These are phyloP conservation scores for Drechslerella dactyloides DNA, from an alignment of 2,329 filamentous ascomycete genomes.

Conservation along the genomic window DNA sequence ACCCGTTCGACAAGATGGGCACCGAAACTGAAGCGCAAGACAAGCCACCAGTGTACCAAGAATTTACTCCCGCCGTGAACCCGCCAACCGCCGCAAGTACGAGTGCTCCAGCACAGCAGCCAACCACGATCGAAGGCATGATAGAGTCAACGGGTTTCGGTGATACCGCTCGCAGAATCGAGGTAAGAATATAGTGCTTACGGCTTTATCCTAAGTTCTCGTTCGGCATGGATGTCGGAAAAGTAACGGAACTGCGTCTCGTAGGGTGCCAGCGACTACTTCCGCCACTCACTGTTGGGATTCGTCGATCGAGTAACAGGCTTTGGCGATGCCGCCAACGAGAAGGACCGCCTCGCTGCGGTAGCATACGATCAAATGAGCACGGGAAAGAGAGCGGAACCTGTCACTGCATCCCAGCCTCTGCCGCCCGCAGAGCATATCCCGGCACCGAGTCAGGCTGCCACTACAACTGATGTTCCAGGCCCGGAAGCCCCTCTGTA, in stretches of 20 bases:
- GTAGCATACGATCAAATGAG: slow-evolving; percentile 29
- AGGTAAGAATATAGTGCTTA: slow-evolving; percentile 2
- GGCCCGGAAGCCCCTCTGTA: not conserved
- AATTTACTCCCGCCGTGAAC: not conserved
- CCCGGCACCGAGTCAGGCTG: not conserved
- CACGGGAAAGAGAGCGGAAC: slow-evolving; percentile 16
- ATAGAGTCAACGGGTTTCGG: slow-evolving; percentile 18
- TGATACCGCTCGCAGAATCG: slow-evolving; percentile 10
- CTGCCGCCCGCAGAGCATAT: slow-evolving; percentile 14
- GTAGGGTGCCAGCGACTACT: slow-evolving; percentile 38
- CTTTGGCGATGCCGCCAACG: slow-evolving; percentile 18
- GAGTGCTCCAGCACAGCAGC: not conserved
- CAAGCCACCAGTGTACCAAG: slow-evolving; percentile 27
- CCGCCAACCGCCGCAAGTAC: not conserved
- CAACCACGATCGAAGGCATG: slow-evolving; percentile 4
- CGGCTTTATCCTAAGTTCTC: not conserved
- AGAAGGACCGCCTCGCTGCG: slow-evolving; percentile 30
- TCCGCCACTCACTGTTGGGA: slow-evolving; percentile 29
- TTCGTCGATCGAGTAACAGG: slow-evolving; percentile 36
- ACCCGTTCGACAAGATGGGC: not conserved
- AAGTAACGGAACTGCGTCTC: not conserved
- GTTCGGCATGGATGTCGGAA: not conserved
- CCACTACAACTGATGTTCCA: not conserved
- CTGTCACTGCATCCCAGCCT: not conserved
- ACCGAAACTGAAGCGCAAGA: slow-evolving; percentile 2